Base-by-base conservation (phyloP, 345 rosid genomes). In the Pistacia vera region DNA sequence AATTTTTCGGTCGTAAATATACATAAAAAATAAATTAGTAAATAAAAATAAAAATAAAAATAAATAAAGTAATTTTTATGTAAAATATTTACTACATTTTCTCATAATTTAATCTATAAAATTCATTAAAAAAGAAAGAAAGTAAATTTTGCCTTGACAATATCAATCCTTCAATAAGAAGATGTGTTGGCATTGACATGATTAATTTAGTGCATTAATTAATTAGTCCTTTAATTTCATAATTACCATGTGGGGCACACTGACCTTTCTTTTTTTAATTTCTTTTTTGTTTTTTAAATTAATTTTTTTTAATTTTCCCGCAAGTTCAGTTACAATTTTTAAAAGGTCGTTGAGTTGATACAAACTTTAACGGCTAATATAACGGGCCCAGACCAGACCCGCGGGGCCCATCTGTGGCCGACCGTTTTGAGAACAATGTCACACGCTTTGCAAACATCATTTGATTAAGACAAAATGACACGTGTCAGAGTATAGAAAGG, bases 331-430 rank as follows among this genome's bases (percentile, higher is more conserved):
- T 35, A 2, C 68, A 30, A 28, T 44, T 68, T 62, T 62, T n/a
- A 62, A 61, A 72, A 62, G 48, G 76, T 17, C 68, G 60, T 73
- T 73, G 76, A 51, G n/a, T 33, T 22, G 33, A 62, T 62, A 62
- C 59, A 8, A 59, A 59, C 68, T 62, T 73, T 61, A 73, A 73
- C 76, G 76, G 68, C 76, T 62, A 68, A 2, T 30, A 17, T 17
- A 11, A 73, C 14, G 60, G 68, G 41, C 33, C 68, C 76, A 18
- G 8, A 4, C 0, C 76, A 18, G 8, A 4, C 0, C 0, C 33
- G 59, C 33, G 59, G 75, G 68, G 56, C 2, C 68, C 48, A 33
- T 57, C 12, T 14, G 22, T 25, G 10, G 58, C 75, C 75, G 66
- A 44, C 57, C 38, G 2, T 22, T 12, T 70, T 22, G 16, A 14